These are phyloP conservation scores for Fraxinus albicans DNA, from an alignment of 305 asterid species.

Conservation along the genomic window DNA sequence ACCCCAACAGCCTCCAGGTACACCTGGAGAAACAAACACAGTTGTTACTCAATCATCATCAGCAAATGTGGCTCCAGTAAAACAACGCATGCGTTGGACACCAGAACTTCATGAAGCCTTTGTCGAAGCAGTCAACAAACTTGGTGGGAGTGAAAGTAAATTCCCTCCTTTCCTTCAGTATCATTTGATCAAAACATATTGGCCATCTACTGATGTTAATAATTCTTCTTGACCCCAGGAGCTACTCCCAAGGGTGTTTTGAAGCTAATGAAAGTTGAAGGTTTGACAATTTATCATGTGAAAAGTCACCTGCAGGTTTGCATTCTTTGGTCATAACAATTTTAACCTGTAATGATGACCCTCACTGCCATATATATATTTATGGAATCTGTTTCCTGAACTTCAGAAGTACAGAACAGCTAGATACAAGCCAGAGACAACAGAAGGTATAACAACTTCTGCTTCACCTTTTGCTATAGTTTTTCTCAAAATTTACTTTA, in stretches of 20 bases:
- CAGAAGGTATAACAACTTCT: slow-evolving; percentile 55
- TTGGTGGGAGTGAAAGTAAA: slow-evolving; percentile 96
- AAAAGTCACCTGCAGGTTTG: slow-evolving; percentile 95
- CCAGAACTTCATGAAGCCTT: slow-evolving; percentile 95
- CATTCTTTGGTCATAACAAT: slow-evolving; percentile 10
- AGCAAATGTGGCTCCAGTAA: slow-evolving; percentile 59
- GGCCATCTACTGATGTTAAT: slow-evolving; percentile 16
- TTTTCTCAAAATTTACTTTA: background rate
- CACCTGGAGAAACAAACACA: slow-evolving; percentile 55
- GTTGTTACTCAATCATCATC: slow-evolving; percentile 56
- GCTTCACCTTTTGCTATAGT: slow-evolving; percentile 12
- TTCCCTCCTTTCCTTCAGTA: slow-evolving; percentile 20
- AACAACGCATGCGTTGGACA: slow-evolving; percentile 99
- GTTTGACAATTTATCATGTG: slow-evolving; percentile 90
- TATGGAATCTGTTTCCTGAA: slow-evolving; percentile 27
- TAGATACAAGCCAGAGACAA: slow-evolving; percentile 74
- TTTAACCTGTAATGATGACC: slow-evolving; percentile 13
- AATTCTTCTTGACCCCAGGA: slow-evolving; percentile 43
- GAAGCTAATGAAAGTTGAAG: slow-evolving; percentile 83
- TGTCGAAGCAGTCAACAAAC: slow-evolving; percentile 89
- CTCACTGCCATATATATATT: slow-evolving; percentile 17
- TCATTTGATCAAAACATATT: slow-evolving; percentile 19
- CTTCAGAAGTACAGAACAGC: slow-evolving; percentile 96
- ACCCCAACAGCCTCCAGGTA: slow-evolving; percentile 46
- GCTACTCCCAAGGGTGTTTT: slow-evolving; percentile 99